Base-by-base conservation (phyloP, 1,284 basidiomycete species). In the Ceratobasidium theobromae region DNA sequence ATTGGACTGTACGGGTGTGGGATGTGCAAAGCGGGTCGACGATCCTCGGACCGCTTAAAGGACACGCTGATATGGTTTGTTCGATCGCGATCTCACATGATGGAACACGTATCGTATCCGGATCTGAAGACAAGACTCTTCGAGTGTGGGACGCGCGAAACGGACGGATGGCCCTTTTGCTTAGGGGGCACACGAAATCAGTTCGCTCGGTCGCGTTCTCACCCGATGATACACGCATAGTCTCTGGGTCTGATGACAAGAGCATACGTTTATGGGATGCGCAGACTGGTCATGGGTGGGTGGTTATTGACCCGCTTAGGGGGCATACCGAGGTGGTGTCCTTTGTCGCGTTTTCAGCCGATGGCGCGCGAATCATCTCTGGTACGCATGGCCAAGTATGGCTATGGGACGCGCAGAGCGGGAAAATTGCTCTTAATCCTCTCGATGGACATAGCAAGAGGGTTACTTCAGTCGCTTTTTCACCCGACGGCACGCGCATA, bases 1-100 rank as follows among this genome's bases (percentile, higher is more conserved):
- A 54, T 16, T 1, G 14, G 3, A 41, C 53, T 9, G 27, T 57
- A 18, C n/a, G 54, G 8, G 14, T 57, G 28, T 57, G 38, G 54
- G 54, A 57, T 57, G 40, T 21, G 14, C 40, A 23, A 4, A 45
- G 14, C 3, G 14, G 32, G 12, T 40, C 41, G 54, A 8, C 8
- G 4, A 25, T 57, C 4, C 18, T 18, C 8, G 12, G 23, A 16
- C 23, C 54, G 23, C 40, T 57, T 12, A 16, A 28, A 14, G 58
- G 52, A 12, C 66, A 67, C 41, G 46, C 54, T 0, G 11, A 32
- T 25, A 11, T 28, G 40, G 52, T 67, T 23, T 1, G 1, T 1
- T 64, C 49, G 38, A 40, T 67, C n/a, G 27, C 57, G 11, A 64
- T 28, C 58, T 67, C 58, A 2, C 66, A 45, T 12, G 40, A 60